phyloP scores from a whole-genome alignment of 2,329 filamentous ascomycete species.

The Colletotrichum orbiculare region DNA sequence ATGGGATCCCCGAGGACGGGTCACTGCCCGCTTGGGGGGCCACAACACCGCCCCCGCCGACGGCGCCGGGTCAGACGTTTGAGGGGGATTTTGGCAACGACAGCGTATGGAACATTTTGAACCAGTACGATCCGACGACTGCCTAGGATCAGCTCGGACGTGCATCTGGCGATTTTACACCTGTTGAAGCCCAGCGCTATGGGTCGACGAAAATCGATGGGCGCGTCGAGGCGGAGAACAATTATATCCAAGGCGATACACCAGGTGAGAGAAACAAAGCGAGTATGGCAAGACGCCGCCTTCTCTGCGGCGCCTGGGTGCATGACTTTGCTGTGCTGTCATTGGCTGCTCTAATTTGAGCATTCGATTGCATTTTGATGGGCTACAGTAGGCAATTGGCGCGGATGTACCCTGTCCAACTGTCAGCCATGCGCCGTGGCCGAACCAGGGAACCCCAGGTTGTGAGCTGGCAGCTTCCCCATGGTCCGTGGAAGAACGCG shows the following conservation, averaged over 20 bases:
- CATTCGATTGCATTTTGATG: conserved; percentile 9
- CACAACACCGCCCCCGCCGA: conserved; percentile 36
- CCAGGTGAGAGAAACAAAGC: too few species aligned
- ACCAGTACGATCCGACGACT: conserved; percentile 54
- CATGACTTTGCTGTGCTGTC: conserved; percentile 12
- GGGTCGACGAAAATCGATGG: too few species aligned
- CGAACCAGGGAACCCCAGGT: too few species aligned
- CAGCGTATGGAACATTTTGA: conserved; percentile 67
- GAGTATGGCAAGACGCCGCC: conserved; percentile 3
- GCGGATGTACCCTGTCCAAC: conserved; percentile 11
- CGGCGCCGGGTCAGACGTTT: conserved; percentile 55
- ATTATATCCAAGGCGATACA: too few species aligned
- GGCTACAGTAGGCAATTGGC: conserved; percentile 6
- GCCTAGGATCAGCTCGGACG: conserved; percentile 16
- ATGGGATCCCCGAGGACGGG: conserved; percentile 50
- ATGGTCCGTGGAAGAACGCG: not conserved
- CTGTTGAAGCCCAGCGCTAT: too few species aligned
- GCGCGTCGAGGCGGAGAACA: too few species aligned
- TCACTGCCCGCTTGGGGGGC: conserved; percentile 40
- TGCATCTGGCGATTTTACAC: not conserved
- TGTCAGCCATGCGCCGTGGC: not conserved
- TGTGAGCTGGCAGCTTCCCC: too few species aligned
- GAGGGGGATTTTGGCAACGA: conserved; percentile 65
- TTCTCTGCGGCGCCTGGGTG: conserved; percentile 12
- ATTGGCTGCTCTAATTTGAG: conserved; percentile 23